These are phyloP conservation scores for Conidiobolus incongruus DNA, from an alignment of 371 early-diverging fungal genomes.

Conservation along the genomic window DNA sequence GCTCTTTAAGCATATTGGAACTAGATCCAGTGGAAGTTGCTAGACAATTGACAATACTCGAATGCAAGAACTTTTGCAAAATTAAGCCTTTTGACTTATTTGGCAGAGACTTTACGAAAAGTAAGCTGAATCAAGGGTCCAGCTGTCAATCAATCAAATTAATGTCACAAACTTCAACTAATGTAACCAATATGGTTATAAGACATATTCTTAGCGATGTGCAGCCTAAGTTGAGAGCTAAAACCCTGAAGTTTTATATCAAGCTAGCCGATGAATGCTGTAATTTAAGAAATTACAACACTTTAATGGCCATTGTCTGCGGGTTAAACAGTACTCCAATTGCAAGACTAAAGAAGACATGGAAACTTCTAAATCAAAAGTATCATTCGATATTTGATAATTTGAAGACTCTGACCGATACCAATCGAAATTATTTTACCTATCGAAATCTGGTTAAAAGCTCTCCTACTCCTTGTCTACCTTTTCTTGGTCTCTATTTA, in stretches of 20 bases:
- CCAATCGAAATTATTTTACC: conserved; percentile 43
- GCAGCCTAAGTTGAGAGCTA: conserved; percentile 54
- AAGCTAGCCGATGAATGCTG: conserved; percentile 20
- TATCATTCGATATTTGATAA: conserved; percentile 21
- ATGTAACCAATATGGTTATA: conserved; percentile 28
- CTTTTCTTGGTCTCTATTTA: conserved; percentile 67
- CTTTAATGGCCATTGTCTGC: conserved; percentile 52
- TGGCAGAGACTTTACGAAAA: conserved; percentile 27
- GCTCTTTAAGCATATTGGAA: conserved; percentile 18
- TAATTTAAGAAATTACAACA: conserved; percentile 52
- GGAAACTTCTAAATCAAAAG: conserved; percentile 33
- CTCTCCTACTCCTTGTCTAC: conserved; percentile 44
- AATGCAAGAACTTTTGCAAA: conserved; percentile 23
- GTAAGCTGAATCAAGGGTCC: conserved; percentile 22
- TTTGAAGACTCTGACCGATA: conserved; percentile 33
- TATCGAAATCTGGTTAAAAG: conserved; percentile 41
- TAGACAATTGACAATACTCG: conserved; percentile 49
- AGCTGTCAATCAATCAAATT: conserved; percentile 16
- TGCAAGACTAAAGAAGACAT: conserved; percentile 41
- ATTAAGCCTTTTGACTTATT: conserved; percentile 42
- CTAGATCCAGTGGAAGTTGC: conserved; percentile 54
- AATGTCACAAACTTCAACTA: conserved; percentile 9
- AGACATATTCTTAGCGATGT: conserved; percentile 48
- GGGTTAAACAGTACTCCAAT: conserved; percentile 56
- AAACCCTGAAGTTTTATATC: conserved; percentile 63